Conservation (phyloP, 345 rosid genomes). For the Salix viminalis region DNA sequence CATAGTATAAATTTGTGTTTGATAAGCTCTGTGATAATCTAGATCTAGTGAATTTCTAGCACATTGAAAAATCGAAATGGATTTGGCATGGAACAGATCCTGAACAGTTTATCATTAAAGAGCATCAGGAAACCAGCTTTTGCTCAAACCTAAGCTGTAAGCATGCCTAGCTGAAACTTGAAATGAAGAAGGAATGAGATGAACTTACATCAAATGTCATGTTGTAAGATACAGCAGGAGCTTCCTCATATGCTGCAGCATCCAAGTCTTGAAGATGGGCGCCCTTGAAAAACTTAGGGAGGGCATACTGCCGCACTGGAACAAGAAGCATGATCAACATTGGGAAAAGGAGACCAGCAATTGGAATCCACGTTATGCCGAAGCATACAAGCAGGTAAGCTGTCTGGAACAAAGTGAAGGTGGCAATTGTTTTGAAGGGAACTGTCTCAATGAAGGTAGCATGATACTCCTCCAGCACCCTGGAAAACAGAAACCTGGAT, state of each 20-base stretch:
- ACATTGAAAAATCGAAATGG: neutral
- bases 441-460: conserved; percentile 82
- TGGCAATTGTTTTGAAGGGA: conserved; percentile 71
- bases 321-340: conserved; percentile 86
- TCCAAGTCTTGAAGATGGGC: conserved; percentile 90
- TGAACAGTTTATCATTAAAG: neutral
- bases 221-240: conserved; percentile 67
- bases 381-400: conserved; percentile 72
- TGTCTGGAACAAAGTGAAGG: conserved; percentile 76
- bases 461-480: conserved; percentile 75
- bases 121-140: neutral
- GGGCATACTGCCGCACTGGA: conserved; percentile 75
- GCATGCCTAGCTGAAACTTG: neutral
- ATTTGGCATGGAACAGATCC: neutral
- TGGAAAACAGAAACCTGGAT: conserved; percentile 27
- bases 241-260: conserved; percentile 91
- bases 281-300: conserved; percentile 83
- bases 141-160: neutral
- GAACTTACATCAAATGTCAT: conserved; percentile 51
- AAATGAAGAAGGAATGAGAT: conserved; percentile 9
- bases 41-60: neutral
- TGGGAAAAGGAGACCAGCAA: conserved; percentile 90
- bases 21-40: neutral
- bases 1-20: neutral
- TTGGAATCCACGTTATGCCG: conserved; percentile 90